Evolutionary conservation across 192 early-diverging fungal species (phyloP).

Genomic region (Rhizophagus clarus): DNA sequence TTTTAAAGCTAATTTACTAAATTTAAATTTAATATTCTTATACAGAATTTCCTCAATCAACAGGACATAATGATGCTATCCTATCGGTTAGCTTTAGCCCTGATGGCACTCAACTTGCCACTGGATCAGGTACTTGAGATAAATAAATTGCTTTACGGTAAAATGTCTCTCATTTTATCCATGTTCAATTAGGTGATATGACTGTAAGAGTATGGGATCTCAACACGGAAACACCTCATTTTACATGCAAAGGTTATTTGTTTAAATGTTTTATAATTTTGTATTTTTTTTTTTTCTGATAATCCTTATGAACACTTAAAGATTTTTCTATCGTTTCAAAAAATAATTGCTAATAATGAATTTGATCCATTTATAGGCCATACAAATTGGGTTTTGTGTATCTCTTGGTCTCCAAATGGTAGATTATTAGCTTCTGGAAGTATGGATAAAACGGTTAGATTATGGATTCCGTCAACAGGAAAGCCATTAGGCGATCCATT

Average conservation of each 20-base stretch:
- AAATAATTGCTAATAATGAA: no score
- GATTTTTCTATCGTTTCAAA: not conserved
- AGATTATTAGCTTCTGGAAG: conserved; percentile 83
- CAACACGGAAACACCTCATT: conserved; percentile 91
- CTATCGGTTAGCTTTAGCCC: conserved; percentile 88
- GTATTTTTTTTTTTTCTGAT: no score
- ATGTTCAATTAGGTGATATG: conserved; percentile 66
- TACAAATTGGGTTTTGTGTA: conserved; percentile 88
- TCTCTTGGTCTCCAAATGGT: conserved; percentile 93
- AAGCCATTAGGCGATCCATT: conserved; percentile 75
- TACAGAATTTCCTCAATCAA: not conserved
- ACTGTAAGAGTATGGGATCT: conserved; percentile 98
- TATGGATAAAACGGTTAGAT: conserved; percentile 88
- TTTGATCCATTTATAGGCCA: conserved; percentile 60
- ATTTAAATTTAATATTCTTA: not conserved
- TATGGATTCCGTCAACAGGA: conserved; percentile 92
- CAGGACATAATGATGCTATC: conserved; percentile 93
- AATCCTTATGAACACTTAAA: no score
- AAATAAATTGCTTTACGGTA: not conserved
- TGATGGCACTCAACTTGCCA: conserved; percentile 88
- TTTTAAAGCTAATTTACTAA: not conserved
- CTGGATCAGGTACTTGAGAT: conserved; percentile 69
- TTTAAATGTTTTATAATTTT: no score
- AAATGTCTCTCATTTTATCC: not conserved
- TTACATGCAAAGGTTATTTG: conserved; percentile 65